These are phyloP conservation scores for Tetraselmis striata DNA, from an alignment of 139 green algal species.

Conservation along the genomic window DNA sequence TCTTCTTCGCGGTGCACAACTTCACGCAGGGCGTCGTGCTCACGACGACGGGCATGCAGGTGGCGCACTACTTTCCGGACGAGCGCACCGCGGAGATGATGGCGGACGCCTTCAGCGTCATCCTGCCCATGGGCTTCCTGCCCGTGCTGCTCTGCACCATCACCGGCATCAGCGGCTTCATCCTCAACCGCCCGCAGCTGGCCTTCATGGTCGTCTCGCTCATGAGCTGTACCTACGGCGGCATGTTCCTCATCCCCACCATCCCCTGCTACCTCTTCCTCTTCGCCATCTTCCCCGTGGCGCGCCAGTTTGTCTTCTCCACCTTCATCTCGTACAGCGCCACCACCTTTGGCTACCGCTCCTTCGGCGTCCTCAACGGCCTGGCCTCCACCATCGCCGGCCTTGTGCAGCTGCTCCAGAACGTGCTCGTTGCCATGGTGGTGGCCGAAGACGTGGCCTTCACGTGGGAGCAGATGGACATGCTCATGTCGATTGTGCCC, in stretches of 20 bases:
- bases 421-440: neutral
- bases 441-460: neutral
- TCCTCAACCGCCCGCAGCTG: slow-evolving; percentile 2
- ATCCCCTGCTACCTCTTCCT: neutral
- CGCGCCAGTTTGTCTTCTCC: slow-evolving; percentile 3
- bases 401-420: neutral
- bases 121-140: slow-evolving; percentile 2
- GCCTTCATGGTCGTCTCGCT: neutral
- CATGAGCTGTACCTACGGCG: neutral
- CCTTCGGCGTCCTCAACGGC: neutral
- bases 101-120: neutral
- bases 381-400: slow-evolving; percentile 1
- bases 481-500: neutral
- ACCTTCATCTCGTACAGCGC: slow-evolving; percentile 2
- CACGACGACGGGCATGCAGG: neutral
- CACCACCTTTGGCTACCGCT: neutral
- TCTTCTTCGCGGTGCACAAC: neutral
- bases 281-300: slow-evolving; percentile 2
- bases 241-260: neutral
- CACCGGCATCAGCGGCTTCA: neutral
- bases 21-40: slow-evolving; percentile 1
- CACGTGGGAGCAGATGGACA: neutral
- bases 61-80: neutral
- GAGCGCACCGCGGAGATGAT: neutral
- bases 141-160: neutral